These are phyloP conservation scores for Chamaecyparis obtusa DNA, from an alignment of 75 land plant genomes.

Conservation along the genomic window DNA sequence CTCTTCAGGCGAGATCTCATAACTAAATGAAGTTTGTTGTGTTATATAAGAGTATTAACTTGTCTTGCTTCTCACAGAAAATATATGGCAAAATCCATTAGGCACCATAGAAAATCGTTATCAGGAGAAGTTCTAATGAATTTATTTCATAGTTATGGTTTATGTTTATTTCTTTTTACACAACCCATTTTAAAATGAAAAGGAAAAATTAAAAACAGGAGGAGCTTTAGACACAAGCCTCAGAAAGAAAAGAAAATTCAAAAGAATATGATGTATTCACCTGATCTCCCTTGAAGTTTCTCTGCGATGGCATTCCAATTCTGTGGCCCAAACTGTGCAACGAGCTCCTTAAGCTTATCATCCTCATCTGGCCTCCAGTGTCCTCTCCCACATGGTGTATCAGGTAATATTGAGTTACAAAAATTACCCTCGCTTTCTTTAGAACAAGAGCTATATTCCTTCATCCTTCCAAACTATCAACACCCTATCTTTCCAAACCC, in stretches of 20 bases:
- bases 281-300: conserved; percentile 57
- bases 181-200: too few species aligned
- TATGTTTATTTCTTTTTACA: background rate
- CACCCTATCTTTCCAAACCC: background rate
- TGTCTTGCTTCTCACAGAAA: background rate
- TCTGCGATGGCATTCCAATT: conserved; percentile 63
- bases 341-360: conserved; percentile 49
- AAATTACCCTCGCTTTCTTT: background rate
- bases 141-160: background rate
- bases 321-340: conserved; percentile 43
- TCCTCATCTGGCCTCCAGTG: conserved; percentile 60
- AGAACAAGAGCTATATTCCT: background rate
- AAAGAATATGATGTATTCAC: conserved; percentile 7
- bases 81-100: background rate
- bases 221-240: background rate
- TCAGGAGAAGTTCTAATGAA: background rate
- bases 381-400: conserved; percentile 22
- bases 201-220: too few species aligned
- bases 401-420: background rate
- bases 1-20: background rate
- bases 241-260: too few species aligned
- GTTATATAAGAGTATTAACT: background rate
- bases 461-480: background rate
- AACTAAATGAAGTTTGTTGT: background rate
- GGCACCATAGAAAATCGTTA: background rate